Percentiles rank a stretch among this genome's conserved stretches.
These are phyloP conservation scores for Allium sativum DNA, from an alignment of 106 monocot species.

Conservation along the genomic window DNA sequence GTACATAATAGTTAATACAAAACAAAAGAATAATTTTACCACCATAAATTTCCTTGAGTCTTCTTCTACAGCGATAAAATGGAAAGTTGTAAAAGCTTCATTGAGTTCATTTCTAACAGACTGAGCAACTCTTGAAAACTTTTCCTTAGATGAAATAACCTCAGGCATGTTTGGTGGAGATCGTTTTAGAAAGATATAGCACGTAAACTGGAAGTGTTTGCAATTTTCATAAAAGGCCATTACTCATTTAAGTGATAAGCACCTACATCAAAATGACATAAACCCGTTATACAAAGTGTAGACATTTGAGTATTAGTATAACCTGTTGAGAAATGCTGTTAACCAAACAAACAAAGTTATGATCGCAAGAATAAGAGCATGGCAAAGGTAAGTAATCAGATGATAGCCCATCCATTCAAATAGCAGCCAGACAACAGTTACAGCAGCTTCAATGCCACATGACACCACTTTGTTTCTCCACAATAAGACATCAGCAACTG, in stretches of 20 bases:
- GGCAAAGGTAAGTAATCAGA: slow-evolving; percentile 47
- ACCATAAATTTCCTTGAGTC: slow-evolving; percentile 26
- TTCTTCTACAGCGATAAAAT: slow-evolving; percentile 31
- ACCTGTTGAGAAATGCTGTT: slow-evolving; percentile 52
- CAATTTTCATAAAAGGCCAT: no score
- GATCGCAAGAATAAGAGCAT: slow-evolving; percentile 43
- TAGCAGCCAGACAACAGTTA: slow-evolving; percentile 61
- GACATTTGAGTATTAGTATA: not conserved
- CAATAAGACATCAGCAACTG: slow-evolving; percentile 58
- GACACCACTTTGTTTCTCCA: slow-evolving; percentile 69
- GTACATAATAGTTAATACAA: not conserved
- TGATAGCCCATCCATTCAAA: slow-evolving; percentile 71
- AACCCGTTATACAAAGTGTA: no score
- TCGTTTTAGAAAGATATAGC: slow-evolving; percentile 6
- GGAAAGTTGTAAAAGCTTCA: slow-evolving; percentile 39
- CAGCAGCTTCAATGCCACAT: slow-evolving; percentile 39
- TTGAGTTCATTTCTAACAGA: slow-evolving; percentile 38
- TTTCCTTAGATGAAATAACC: slow-evolving; percentile 34
- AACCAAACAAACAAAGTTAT: slow-evolving; percentile 46
- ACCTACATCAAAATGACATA: no score
- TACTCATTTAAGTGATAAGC: no score
- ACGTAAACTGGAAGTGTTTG: not conserved
- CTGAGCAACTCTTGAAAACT: slow-evolving; percentile 25
- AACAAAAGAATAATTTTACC: not conserved
- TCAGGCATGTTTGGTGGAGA: slow-evolving; percentile 44